Evolutionary conservation across 75 land plant genomes (phyloP).

Genomic region (Sequoia sempervirens): DNA sequence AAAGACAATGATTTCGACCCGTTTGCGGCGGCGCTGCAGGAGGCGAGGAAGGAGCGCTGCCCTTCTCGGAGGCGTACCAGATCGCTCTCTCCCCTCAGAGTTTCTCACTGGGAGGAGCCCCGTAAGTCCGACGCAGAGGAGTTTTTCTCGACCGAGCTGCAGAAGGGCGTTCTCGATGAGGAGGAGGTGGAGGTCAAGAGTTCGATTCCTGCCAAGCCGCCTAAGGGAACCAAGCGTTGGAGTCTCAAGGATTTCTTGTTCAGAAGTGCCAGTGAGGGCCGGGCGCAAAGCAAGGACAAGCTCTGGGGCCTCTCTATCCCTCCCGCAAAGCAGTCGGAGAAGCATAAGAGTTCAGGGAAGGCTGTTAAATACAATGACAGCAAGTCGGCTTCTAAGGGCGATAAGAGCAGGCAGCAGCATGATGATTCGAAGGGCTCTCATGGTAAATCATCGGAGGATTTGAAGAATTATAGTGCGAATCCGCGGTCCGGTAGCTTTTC

Average conservation of each 20-base stretch:
- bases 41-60: constrained; percentile 8
- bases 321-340: constrained; percentile 5
- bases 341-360: background rate
- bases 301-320: constrained; percentile 11
- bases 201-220: constrained; percentile 7
- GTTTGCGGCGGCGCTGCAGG: constrained; percentile 12
- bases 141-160: background rate
- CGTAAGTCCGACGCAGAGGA: background rate
- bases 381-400: background rate
- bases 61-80: constrained; percentile 15
- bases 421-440: background rate
- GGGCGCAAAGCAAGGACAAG: constrained; percentile 28
- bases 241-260: constrained; percentile 50
- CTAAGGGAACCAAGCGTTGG: constrained; percentile 36
- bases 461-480: constrained; percentile 20
- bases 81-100: constrained; percentile 36
- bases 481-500: constrained; percentile 10
- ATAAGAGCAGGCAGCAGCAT: background rate
- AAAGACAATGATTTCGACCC: constrained; percentile 19
- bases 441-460: constrained; percentile 10
- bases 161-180: background rate
- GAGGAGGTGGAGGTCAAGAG: background rate
- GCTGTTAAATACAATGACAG: background rate
- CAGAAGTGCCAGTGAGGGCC: constrained; percentile 61
- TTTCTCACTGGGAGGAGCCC: constrained; percentile 12